Conservation (phyloP, 2,329 filamentous ascomycete species). For the Plectosphaerella sp. region DNA sequence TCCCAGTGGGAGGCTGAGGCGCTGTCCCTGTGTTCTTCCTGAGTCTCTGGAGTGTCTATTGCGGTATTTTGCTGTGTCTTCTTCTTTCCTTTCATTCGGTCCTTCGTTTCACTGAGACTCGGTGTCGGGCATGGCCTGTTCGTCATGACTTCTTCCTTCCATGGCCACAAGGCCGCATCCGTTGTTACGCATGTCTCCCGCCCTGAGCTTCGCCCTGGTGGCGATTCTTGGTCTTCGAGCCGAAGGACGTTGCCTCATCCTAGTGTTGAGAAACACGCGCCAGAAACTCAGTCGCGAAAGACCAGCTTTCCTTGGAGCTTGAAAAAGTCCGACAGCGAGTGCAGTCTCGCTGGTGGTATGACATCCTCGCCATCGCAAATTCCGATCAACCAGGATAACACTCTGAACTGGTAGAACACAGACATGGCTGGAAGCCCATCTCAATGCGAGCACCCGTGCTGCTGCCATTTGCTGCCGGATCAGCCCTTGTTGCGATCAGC, state of each 20-base stretch:
- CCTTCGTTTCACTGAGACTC: not conserved
- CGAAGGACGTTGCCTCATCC: not conserved
- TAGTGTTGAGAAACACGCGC: not conserved
- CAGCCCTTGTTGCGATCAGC: too few relatives aligned
- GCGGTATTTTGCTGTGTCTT: not conserved
- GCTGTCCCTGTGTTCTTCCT: not conserved
- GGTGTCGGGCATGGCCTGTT: not conserved
- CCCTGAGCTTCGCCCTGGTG: too few relatives aligned
- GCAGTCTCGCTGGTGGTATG: not conserved
- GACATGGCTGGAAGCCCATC: constrained; percentile 30
- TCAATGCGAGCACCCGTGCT: too few relatives aligned
- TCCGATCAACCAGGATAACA: too few relatives aligned
- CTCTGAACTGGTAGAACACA: not conserved
- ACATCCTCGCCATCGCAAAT: too few relatives aligned
- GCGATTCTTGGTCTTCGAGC: not conserved
- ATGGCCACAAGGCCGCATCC: not conserved
- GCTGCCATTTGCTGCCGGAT: too few relatives aligned
- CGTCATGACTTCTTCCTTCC: too few relatives aligned
- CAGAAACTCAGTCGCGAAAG: not conserved
- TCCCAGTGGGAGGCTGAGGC: too few relatives aligned
- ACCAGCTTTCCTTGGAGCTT: not conserved
- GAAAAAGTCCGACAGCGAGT: not conserved
- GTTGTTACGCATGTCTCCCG: not conserved
- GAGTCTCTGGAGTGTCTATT: too few relatives aligned
- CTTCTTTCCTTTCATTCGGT: not conserved